Evolutionary conservation across 257 asterid genomes (phyloP), one percentile per base, ranked within the genome.

Genomic region (Penstemon davidsonii): DNA sequence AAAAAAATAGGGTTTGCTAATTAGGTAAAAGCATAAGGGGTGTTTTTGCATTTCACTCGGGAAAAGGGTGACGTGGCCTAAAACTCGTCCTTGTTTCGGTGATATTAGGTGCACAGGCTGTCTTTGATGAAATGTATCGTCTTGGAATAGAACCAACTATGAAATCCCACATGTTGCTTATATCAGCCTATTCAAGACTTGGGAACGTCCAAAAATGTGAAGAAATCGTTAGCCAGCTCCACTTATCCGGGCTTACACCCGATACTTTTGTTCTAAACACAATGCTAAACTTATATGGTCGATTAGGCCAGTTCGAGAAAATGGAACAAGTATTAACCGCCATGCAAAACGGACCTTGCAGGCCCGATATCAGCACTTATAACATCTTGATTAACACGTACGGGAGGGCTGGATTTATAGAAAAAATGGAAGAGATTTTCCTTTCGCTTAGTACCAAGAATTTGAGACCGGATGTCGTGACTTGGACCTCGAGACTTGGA

Each of bases 91-190:
- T 11, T 18, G 33, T 46, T 37, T 45, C 56, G 60, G 43, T 36
- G 33, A 2, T 47, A 51, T 38, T 47, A 88, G 96, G 90, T 46
- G 96, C 97, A 13, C 86, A 91, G 72, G 83, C 89, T 3, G 88
- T 82, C 12, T 91, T 91, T 62, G 87, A 86, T 52, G 91, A 91
- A 78, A 91, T 91, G 97, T 80, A 76, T 67, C 82, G 81, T 36
- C 87, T 86, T 5, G 85, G 88, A 53, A 86, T 91, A 43, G 82
- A 79, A 54, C 95, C 97, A 8, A 88, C 95, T 1, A 77, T 88
- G 96, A 88, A 91, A 76, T 88, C 96, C 44, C 88, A 88, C 82
- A 91, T 84, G 90, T 68, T 88, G 69, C 92, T 90, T n/a, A 62
- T 90, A 68, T 81, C 92, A 11, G 91, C 97, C 69, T 85, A 88